phyloP scores from a whole-genome alignment of 2,329 filamentous ascomycete species.

The Tolypocladium tundrense region DNA sequence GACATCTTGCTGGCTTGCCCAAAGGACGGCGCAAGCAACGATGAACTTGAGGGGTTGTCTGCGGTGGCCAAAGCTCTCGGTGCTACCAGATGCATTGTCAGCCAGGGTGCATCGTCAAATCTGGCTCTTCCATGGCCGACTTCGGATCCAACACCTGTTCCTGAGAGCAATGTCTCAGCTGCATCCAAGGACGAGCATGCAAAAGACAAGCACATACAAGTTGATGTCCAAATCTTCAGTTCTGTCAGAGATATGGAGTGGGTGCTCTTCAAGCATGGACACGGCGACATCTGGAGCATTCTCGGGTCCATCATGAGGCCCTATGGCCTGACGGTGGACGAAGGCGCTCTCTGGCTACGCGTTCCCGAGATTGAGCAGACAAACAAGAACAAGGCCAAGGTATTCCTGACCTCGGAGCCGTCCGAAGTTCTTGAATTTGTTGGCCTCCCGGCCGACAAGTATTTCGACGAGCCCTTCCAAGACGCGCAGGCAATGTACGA shows the following conservation, averaged over 20 bases:
- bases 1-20: slow-evolving; percentile 52
- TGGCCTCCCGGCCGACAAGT: slow-evolving; percentile 35
- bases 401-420: slow-evolving; percentile 52
- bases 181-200: not conserved
- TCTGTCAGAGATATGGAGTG: slow-evolving; percentile 40
- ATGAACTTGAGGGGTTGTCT: slow-evolving; percentile 17
- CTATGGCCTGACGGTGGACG: slow-evolving; percentile 56
- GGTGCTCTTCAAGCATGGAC: slow-evolving; percentile 57
- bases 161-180: not conserved
- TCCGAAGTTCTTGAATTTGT: slow-evolving; percentile 49
- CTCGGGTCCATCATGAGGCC: slow-evolving; percentile 54
- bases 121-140: slow-evolving; percentile 48
- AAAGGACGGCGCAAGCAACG: slow-evolving; percentile 3
- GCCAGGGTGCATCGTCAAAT: slow-evolving; percentile 22
- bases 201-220: slow-evolving; percentile 42
- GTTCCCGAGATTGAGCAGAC: slow-evolving; percentile 55
- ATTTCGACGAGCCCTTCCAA: slow-evolving; percentile 46
- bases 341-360: slow-evolving; percentile 53
- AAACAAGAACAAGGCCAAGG: slow-evolving; percentile 44
- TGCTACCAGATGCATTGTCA: slow-evolving; percentile 29
- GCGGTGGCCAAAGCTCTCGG: slow-evolving; percentile 24
- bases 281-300: slow-evolving; percentile 61
- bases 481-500: slow-evolving; percentile 47
- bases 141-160: slow-evolving; percentile 2
- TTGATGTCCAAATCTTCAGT: slow-evolving; percentile 53